phyloP scores from a whole-genome alignment of 208 protist genomes.

The Wallacemonas sp. region DNA sequence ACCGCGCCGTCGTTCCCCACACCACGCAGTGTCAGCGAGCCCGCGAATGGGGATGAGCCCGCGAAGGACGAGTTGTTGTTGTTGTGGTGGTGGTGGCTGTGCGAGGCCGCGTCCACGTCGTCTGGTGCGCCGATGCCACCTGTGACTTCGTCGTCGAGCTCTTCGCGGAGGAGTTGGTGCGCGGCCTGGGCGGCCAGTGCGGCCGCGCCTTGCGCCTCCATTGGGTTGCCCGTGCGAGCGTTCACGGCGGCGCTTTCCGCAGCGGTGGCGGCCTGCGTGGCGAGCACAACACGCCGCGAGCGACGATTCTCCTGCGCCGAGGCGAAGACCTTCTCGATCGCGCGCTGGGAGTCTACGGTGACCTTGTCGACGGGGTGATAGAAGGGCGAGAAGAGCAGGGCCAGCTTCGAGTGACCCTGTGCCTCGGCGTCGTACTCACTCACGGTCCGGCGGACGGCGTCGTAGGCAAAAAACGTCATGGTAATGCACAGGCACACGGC shows the following conservation, averaged over 20 bases:
- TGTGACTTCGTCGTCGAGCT: constrained; percentile 7
- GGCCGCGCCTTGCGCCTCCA: constrained; percentile 10
- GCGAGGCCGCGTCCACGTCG: too few relatives aligned
- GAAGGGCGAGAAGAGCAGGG: constrained; percentile 20
- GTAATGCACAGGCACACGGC: constrained; percentile 11
- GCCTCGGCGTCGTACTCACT: background rate
- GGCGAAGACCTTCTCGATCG: background rate
- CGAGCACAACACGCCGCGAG: constrained; percentile 2
- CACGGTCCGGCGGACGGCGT: constrained; percentile 1
- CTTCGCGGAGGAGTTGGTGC: constrained; percentile 4
- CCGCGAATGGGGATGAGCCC: too few relatives aligned
- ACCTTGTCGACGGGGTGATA: constrained; percentile 8
- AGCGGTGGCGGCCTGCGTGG: constrained; percentile 5
- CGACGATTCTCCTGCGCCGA: background rate
- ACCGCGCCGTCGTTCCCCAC: too few relatives aligned
- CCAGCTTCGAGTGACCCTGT: constrained; percentile 17
- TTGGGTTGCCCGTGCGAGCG: constrained; percentile 7
- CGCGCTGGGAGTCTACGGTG: background rate
- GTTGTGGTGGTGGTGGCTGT: too few relatives aligned
- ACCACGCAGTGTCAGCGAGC: too few relatives aligned
- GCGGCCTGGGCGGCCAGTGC: background rate
- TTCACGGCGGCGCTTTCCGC: background rate
- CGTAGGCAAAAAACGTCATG: constrained; percentile 6
- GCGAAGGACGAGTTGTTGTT: too few relatives aligned
- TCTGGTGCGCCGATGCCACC: too few relatives aligned